Percentiles rank a stretch among this genome's conserved stretches.
These are phyloP conservation scores for Thyridium curvatum DNA, from an alignment of 2,329 filamentous ascomycete genomes.

Conservation along the genomic window DNA sequence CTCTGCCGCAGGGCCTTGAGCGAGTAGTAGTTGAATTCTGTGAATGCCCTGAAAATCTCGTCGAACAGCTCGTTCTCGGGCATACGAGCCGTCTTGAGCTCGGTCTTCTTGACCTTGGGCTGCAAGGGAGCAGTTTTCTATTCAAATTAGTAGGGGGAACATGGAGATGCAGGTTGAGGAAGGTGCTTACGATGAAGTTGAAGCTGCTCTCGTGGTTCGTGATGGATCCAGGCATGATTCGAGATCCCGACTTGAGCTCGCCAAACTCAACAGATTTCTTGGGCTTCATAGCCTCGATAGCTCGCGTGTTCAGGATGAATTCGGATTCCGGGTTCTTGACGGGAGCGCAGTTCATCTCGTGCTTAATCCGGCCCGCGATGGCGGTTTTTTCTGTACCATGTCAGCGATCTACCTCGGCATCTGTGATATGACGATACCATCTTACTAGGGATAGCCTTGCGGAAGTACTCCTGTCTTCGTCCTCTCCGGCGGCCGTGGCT, in stretches of 20 bases:
- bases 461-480: slow-evolving; percentile 47
- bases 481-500: slow-evolving; percentile 11
- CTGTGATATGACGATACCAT: slow-evolving; percentile 8
- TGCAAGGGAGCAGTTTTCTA: slow-evolving; percentile 37
- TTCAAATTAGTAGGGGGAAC: slow-evolving; percentile 19
- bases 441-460: slow-evolving; percentile 71
- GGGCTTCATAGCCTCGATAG: slow-evolving; percentile 53
- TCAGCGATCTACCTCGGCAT: slow-evolving; percentile 12
- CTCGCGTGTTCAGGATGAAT: slow-evolving; percentile 50
- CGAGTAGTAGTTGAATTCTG: slow-evolving; percentile 86
- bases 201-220: slow-evolving; percentile 39
- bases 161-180: slow-evolving; percentile 6
- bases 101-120: slow-evolving; percentile 55
- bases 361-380: slow-evolving; percentile 63
- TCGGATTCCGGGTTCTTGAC: slow-evolving; percentile 66
- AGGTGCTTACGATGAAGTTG: slow-evolving; percentile 51
- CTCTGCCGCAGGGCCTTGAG: slow-evolving; percentile 75
- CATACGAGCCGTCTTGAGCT: slow-evolving; percentile 86
- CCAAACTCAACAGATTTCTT: slow-evolving; percentile 49
- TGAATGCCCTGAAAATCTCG: slow-evolving; percentile 76
- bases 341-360: slow-evolving; percentile 71
- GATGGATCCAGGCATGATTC: slow-evolving; percentile 54
- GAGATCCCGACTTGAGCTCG: slow-evolving; percentile 20
- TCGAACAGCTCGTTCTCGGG: slow-evolving; percentile 84
- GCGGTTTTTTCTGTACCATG: slow-evolving; percentile 63